These are phyloP conservation scores for Eutrema japonicum DNA, from an alignment of 345 rosid species.

Conservation along the genomic window DNA sequence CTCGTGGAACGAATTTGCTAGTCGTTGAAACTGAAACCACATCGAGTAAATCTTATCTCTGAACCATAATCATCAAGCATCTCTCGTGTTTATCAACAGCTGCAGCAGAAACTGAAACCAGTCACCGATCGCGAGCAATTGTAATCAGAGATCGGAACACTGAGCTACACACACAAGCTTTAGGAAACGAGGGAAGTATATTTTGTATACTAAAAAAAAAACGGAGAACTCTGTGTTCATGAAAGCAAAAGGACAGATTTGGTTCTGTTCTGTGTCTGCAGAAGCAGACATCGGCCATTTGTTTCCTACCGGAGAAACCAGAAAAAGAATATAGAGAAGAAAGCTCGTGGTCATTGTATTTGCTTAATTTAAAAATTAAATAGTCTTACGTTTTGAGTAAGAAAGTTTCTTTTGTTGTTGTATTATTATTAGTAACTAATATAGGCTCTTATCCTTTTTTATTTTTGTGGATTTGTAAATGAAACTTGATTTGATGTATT, in stretches of 20 bases:
- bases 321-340: slow-evolving; percentile 26
- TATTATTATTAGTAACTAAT: background rate
- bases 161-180: slow-evolving; percentile 33
- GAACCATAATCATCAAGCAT: background rate
- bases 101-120: slow-evolving; percentile 39
- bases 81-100: slow-evolving; percentile 25
- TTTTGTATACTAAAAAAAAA: slow-evolving; percentile 33
- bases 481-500: slow-evolving; percentile 32
- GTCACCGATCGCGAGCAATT: slow-evolving; percentile 19
- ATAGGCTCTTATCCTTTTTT: slow-evolving; percentile 3
- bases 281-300: slow-evolving; percentile 33
- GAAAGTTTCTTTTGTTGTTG: background rate
- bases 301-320: slow-evolving; percentile 10
- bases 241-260: slow-evolving; percentile 24
- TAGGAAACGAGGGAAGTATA: slow-evolving; percentile 25
- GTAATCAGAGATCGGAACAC: slow-evolving; percentile 20
- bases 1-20: background rate
- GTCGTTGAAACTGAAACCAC: slow-evolving; percentile 6
- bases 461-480: slow-evolving; percentile 33
- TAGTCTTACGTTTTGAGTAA: background rate
- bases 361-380: background rate
- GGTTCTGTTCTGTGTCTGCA: slow-evolving; percentile 19
- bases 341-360: slow-evolving; percentile 31
- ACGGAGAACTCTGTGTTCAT: slow-evolving; percentile 8
- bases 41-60: slow-evolving; percentile 3